Conservation (phyloP, 306 rosid genomes). For the Senna tora region DNA sequence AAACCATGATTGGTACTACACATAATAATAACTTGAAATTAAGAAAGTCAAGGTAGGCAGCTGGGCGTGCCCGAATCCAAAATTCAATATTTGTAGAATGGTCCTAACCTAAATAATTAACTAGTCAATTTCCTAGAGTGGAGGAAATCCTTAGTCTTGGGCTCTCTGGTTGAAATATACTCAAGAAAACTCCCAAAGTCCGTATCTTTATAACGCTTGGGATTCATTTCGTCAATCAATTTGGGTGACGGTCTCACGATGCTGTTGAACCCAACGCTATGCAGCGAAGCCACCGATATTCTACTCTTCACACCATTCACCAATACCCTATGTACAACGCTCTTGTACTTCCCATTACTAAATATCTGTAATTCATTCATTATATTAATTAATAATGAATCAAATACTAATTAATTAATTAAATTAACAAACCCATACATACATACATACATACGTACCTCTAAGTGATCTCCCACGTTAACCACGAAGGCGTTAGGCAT, state of each 20-base stretch:
- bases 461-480: conserved; percentile 92
- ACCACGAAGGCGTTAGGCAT: conserved; percentile 74
- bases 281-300: conserved; percentile 77
- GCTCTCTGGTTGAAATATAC: conserved; percentile 58
- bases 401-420: not conserved
- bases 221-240: conserved; percentile 67
- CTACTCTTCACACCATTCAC: conserved; percentile 68
- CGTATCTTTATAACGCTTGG: conserved; percentile 78
- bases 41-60: not conserved
- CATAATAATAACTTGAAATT: not conserved
- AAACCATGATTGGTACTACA: not conserved
- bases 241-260: conserved; percentile 58
- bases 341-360: conserved; percentile 89
- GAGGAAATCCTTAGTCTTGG: conserved; percentile 71
- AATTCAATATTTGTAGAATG: not conserved
- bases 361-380: too few species aligned
- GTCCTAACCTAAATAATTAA: conserved; percentile 5
- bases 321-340: conserved; percentile 79
- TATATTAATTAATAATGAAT: too few species aligned
- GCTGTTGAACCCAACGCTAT: conserved; percentile 58
- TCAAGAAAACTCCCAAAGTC: conserved; percentile 62
- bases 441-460: conserved; percentile 45
- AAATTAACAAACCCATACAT: too few species aligned
- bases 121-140: conserved; percentile 66
- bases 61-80: not conserved